Evolutionary conservation across 2,329 filamentous ascomycete genomes (phyloP).

Genomic region (Knoxdaviesia capensis): DNA sequence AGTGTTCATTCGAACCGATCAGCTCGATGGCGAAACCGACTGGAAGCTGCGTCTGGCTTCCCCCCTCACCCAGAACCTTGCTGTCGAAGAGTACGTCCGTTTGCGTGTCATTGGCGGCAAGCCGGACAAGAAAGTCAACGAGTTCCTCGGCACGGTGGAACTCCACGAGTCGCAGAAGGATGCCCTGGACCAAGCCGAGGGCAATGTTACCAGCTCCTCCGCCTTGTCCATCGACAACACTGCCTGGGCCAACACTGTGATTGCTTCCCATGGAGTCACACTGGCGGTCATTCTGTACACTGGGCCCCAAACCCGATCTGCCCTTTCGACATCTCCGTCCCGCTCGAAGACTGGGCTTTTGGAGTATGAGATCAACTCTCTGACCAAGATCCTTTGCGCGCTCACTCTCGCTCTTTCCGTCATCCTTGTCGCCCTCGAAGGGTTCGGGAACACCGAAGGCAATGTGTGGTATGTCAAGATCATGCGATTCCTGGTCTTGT

Average conservation of each 20-base stretch:
- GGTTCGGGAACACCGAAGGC: constrained; percentile 47
- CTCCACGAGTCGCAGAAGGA: constrained; percentile 34
- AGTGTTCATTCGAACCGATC: constrained; percentile 92
- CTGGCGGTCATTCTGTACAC: constrained; percentile 88
- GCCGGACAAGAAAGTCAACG: constrained; percentile 84
- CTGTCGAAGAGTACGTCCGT: constrained; percentile 49
- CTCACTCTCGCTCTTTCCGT: constrained; percentile 75
- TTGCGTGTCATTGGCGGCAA: constrained; percentile 64
- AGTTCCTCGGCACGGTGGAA: constrained; percentile 80
- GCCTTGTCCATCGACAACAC: constrained; percentile 90
- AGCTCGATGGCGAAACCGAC: constrained; percentile 92
- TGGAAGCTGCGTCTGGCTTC: constrained; percentile 92
- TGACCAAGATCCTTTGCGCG: constrained; percentile 88
- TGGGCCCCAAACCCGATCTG: constrained; percentile 80
- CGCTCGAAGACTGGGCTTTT: constrained; percentile 85
- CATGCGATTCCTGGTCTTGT: constrained; percentile 92
- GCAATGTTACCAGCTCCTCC: constrained; percentile 31
- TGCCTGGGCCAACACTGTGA: constrained; percentile 94
- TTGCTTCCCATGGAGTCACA: constrained; percentile 79
- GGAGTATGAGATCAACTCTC: constrained; percentile 89
- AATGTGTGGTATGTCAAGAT: constrained; percentile 87
- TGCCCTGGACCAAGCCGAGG: constrained; percentile 10
- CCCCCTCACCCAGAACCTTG: constrained; percentile 62
- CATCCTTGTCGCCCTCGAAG: constrained; percentile 70
- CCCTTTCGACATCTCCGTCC: constrained; percentile 77